Conservation (phyloP, 257 asterid genomes). For the Salvia rosmarinus region DNA sequence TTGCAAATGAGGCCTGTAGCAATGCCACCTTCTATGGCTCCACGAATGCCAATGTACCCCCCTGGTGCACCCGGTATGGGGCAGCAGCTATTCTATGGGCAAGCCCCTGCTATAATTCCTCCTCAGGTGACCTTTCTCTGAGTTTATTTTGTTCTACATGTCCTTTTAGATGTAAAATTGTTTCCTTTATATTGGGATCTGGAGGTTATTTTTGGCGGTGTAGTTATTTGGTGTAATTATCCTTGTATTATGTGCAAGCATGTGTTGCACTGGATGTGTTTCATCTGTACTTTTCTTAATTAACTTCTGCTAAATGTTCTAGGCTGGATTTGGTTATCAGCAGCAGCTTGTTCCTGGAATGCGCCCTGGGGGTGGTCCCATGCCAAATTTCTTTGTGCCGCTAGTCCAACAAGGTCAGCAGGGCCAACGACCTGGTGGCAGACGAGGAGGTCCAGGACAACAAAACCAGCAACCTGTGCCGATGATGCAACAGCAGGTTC, state of each 20-base stretch:
- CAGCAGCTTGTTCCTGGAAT: conserved; percentile 78
- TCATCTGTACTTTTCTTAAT: background rate
- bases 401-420: conserved; percentile 72
- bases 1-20: conserved; percentile 73
- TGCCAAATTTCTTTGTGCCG: conserved; percentile 68
- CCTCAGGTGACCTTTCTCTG: conserved; percentile 58
- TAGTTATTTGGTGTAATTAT: too few species aligned
- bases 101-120: conserved; percentile 70
- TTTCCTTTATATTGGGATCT: background rate
- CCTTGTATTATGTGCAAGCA: too few species aligned
- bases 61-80: conserved; percentile 81
- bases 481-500: conserved; percentile 64
- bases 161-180: background rate
- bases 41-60: conserved; percentile 83
- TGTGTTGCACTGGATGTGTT: background rate
- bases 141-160: background rate
- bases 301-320: background rate
- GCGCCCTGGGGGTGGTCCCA: conserved; percentile 66
- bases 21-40: conserved; percentile 63
- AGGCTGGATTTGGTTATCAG: conserved; percentile 77
- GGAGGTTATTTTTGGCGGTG: too few species aligned
- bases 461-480: conserved; percentile 61
- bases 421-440: conserved; percentile 66
- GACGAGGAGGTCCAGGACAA: conserved; percentile 64
- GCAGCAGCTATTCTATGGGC: conserved; percentile 84